Conservation (phyloP, 164 flowering plant genomes). For the Buxus sempervirens region DNA sequence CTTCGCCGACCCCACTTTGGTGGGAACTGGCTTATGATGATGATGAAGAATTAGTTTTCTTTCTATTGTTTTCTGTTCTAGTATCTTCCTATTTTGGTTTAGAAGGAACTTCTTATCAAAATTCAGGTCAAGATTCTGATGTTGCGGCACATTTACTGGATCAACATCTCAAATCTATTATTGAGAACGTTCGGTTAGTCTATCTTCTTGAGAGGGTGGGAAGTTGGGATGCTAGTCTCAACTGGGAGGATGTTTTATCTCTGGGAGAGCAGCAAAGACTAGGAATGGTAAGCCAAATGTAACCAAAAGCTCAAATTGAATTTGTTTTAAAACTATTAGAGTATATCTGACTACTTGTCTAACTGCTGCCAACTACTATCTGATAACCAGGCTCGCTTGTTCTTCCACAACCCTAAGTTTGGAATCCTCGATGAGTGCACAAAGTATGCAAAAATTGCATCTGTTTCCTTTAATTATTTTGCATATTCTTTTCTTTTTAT, state of each 20-base stretch:
- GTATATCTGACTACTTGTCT: constrained; percentile 1
- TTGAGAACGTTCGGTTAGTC: constrained; percentile 71
- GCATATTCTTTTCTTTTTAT: neutral
- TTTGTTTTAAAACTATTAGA: neutral
- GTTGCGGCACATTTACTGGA: constrained; percentile 41
- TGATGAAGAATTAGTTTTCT: too few species aligned
- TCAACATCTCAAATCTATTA: constrained; percentile 50
- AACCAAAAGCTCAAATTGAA: neutral
- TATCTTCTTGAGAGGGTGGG: constrained; percentile 89
- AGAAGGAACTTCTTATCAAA: neutral
- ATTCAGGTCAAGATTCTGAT: constrained; percentile 22
- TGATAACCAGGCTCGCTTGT: constrained; percentile 74
- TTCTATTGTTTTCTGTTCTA: neutral
- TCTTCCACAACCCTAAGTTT: constrained; percentile 90
- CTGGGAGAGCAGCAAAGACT: constrained; percentile 98
- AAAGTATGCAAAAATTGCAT: constrained; percentile 53
- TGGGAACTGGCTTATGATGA: too few species aligned
- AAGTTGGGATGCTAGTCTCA: constrained; percentile 76
- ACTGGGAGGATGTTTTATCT: constrained; percentile 94
- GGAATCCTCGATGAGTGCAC: constrained; percentile 99
- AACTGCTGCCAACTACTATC: constrained; percentile 4
- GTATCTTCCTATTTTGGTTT: too few species aligned
- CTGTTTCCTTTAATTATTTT: neutral
- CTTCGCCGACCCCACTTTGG: too few species aligned
- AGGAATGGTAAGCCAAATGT: constrained; percentile 78